These are phyloP conservation scores for Scedosporium apiospermum DNA, from an alignment of 2,329 filamentous ascomycete species.

Conservation along the genomic window DNA sequence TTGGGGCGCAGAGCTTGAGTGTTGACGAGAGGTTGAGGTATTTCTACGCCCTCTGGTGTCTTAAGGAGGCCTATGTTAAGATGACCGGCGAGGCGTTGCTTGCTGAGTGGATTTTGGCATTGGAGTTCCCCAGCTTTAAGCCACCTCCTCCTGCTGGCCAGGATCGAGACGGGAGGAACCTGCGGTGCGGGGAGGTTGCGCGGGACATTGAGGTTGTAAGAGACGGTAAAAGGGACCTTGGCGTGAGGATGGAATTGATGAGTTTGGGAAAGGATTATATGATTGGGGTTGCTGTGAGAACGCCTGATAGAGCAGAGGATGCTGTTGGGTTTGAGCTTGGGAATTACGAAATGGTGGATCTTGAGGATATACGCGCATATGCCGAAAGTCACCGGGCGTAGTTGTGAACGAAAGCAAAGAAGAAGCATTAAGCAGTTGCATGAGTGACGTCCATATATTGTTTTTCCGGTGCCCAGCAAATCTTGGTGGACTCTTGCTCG, in stretches of 20 bases:
- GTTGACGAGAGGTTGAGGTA: slow-evolving; percentile 43
- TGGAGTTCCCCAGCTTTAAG: slow-evolving; percentile 58
- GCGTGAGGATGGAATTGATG: slow-evolving; percentile 22
- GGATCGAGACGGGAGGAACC: background rate
- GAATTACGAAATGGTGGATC: slow-evolving; percentile 29
- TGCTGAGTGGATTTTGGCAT: slow-evolving; percentile 59
- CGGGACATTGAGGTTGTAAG: slow-evolving; percentile 21
- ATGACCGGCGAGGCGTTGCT: slow-evolving; percentile 71
- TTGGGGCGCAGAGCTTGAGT: slow-evolving; percentile 10
- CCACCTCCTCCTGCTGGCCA: slow-evolving; percentile 33
- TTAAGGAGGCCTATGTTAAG: slow-evolving; percentile 76
- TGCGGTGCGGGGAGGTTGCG: slow-evolving; percentile 12
- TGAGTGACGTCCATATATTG: no score
- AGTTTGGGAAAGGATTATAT: slow-evolving; percentile 41
- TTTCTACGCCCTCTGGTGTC: slow-evolving; percentile 72
- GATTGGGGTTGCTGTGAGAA: slow-evolving; percentile 41
- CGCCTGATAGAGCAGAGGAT: slow-evolving; percentile 21
- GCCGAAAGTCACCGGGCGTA: slow-evolving; percentile 24
- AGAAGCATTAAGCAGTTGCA: background rate
- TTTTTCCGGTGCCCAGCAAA: background rate
- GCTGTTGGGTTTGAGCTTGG: slow-evolving; percentile 29
- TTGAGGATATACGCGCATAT: slow-evolving; percentile 36
- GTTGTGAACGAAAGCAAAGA: slow-evolving; percentile 3
- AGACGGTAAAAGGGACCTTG: slow-evolving; percentile 18
- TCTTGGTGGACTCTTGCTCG: background rate